Percentiles rank a stretch among this genome's conserved stretches.
Conservation (phyloP, 257 asterid genomes). For the Capsicum chinense region DNA sequence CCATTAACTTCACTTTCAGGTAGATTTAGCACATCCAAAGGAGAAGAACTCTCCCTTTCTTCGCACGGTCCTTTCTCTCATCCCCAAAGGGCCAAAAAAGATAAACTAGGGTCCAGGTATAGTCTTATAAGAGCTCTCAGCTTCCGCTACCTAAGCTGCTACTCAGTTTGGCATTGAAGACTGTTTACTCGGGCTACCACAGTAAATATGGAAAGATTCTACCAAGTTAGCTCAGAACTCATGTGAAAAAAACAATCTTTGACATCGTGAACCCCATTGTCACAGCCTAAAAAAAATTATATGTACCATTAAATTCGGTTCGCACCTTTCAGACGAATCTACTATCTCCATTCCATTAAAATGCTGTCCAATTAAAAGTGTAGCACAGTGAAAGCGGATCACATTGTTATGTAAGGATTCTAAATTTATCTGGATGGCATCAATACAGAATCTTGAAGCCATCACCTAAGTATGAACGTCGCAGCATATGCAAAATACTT, state of each 20-base stretch:
- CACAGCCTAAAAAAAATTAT: background rate
- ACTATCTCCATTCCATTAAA: background rate
- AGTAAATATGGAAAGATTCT: background rate
- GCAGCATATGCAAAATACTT: background rate
- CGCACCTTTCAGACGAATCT: background rate
- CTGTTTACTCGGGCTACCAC: background rate
- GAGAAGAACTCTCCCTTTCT: background rate
- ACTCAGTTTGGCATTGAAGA: background rate
- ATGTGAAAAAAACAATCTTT: background rate
- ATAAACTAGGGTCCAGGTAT: background rate
- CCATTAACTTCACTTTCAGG: constrained; percentile 10
- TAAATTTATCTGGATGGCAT: constrained; percentile 2
- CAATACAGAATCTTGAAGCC: constrained; percentile 2
- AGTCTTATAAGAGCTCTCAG: constrained; percentile 20
- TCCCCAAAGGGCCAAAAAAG: background rate
- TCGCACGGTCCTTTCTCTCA: background rate
- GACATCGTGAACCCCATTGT: background rate
- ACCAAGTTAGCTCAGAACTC: background rate
- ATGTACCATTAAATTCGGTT: background rate
- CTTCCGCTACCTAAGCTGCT: background rate
- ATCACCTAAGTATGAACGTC: constrained; percentile 3
- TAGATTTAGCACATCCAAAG: background rate
- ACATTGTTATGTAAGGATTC: background rate
- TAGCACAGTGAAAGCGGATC: background rate
- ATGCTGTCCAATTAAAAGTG: background rate